A percentile compares a stretch with the other conserved stretches of the same genome.
Evolutionary conservation across 306 rosid species (phyloP).

Genomic region (Oxytropis ochrocephala): DNA sequence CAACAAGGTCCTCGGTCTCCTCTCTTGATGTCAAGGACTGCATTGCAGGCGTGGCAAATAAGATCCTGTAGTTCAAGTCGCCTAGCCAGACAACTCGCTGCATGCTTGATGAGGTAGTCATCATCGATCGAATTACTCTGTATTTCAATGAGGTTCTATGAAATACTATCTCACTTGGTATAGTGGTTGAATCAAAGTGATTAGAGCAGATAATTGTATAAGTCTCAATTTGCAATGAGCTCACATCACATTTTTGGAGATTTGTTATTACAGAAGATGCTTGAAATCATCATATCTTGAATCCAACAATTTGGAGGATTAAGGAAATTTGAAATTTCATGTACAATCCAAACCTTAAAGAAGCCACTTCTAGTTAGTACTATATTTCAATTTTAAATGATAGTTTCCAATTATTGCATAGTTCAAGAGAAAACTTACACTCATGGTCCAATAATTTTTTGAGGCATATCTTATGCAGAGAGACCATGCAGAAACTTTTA

Average conservation of each 20-base stretch:
- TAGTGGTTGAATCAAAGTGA: neutral
- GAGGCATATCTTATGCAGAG: constrained; percentile 51
- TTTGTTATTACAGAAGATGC: neutral
- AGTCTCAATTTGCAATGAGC: neutral
- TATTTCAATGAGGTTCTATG: neutral
- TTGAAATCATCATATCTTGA: neutral
- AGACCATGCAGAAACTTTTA: constrained; percentile 51
- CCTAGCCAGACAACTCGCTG: constrained; percentile 82
- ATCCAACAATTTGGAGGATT: neutral
- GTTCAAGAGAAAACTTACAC: constrained; percentile 47
- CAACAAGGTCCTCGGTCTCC: constrained; percentile 54
- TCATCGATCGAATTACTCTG: no score
- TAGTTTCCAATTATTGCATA: neutral
- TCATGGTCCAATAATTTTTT: constrained; percentile 65
- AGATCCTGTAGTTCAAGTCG: constrained; percentile 77
- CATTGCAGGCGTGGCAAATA: constrained; percentile 49
- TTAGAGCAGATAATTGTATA: neutral
- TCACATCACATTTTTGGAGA: neutral
- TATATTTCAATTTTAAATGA: neutral
- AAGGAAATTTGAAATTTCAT: neutral
- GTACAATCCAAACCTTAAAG: neutral
- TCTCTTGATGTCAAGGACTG: constrained; percentile 40
- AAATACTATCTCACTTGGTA: neutral
- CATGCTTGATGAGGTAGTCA: constrained; percentile 11
- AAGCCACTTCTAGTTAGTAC: neutral